Conservation (phyloP, 2,329 filamentous ascomycete species). For the Penicillium crustosum region DNA sequence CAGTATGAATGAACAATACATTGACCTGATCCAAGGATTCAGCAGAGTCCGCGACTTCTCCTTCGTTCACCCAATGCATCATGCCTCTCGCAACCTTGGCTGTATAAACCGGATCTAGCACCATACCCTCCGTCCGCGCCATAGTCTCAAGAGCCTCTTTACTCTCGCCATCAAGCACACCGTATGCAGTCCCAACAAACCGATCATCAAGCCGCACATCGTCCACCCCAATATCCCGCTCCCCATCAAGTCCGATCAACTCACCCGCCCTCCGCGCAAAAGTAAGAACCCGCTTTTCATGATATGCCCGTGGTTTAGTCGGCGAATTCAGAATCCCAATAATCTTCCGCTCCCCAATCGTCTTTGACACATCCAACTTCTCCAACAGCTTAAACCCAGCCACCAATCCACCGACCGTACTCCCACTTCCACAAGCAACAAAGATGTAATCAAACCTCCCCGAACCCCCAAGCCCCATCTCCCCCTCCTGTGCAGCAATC, state of each 20-base stretch:
- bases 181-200: slow-evolving; percentile 35
- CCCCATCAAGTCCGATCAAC: slow-evolving; percentile 32
- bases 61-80: slow-evolving; percentile 26
- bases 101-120: slow-evolving; percentile 41
- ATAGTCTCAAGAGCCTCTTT: slow-evolving; percentile 25
- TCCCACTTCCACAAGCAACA: slow-evolving; percentile 40
- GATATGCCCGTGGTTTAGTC: slow-evolving; percentile 29
- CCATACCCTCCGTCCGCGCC: slow-evolving; percentile 30
- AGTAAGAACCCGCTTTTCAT: slow-evolving; percentile 31
- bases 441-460: slow-evolving; percentile 37
- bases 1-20: slow-evolving; percentile 40
- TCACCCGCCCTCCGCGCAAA: slow-evolving; percentile 31
- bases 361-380: slow-evolving; percentile 8
- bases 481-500: slow-evolving; percentile 31
- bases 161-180: slow-evolving; percentile 30
- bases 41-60: slow-evolving; percentile 20
- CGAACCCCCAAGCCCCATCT: slow-evolving; percentile 17
- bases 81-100: slow-evolving; percentile 34
- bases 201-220: slow-evolving; percentile 36
- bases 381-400: slow-evolving; percentile 38
- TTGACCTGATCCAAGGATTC: slow-evolving; percentile 24
- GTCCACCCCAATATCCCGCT: slow-evolving; percentile 26
- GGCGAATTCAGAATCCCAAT: slow-evolving; percentile 38
- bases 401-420: slow-evolving; percentile 37
- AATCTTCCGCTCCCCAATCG: slow-evolving; percentile 17